Conservation (phyloP, 805 yeast genomes). For the Hyphopichia homilentoma region DNA sequence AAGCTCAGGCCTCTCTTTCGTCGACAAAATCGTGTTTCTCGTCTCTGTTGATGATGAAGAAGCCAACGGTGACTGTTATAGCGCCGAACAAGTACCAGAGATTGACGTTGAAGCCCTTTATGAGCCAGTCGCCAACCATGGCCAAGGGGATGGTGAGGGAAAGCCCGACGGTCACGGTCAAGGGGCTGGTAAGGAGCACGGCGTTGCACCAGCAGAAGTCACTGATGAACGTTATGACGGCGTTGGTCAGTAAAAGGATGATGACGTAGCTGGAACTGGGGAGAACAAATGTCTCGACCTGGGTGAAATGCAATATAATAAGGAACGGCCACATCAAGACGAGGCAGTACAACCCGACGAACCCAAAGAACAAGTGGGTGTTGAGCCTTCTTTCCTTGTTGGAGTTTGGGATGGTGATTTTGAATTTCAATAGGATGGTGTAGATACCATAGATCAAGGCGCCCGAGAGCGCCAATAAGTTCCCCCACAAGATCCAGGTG, state of each 20-base stretch:
- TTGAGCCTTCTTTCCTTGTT: slow-evolving; percentile 72
- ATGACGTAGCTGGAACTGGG: slow-evolving; percentile 57
- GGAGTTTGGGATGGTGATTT: slow-evolving; percentile 41
- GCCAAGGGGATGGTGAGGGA: slow-evolving; percentile 93
- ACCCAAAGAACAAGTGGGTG: slow-evolving; percentile 88
- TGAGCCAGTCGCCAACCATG: slow-evolving; percentile 80
- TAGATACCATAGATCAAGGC: slow-evolving; percentile 91
- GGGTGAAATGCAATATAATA: slow-evolving; percentile 56
- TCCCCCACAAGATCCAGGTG: slow-evolving; percentile 53
- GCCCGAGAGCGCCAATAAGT: slow-evolving; percentile 73
- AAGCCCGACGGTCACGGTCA: slow-evolving; percentile 93
- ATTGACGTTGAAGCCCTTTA: slow-evolving; percentile 62
- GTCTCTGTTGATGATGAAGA: slow-evolving; percentile 75
- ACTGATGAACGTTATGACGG: slow-evolving; percentile 74
- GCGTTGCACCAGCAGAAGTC: slow-evolving; percentile 97
- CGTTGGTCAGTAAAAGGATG: slow-evolving; percentile 57
- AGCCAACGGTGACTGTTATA: slow-evolving; percentile 70
- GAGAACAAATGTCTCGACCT: slow-evolving; percentile 66
- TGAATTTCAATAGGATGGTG: slow-evolving; percentile 75
- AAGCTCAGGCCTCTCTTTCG: slow-evolving; percentile 1
- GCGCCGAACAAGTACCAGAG: slow-evolving; percentile 77
- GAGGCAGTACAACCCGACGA: slow-evolving; percentile 83
- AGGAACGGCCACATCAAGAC: slow-evolving; percentile 80
- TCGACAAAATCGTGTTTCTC: slow-evolving; percentile 58
- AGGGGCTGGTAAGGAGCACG: slow-evolving; percentile 86